Evolutionary conservation across 305 asterid species (phyloP).

Genomic region (Lippia alba): DNA sequence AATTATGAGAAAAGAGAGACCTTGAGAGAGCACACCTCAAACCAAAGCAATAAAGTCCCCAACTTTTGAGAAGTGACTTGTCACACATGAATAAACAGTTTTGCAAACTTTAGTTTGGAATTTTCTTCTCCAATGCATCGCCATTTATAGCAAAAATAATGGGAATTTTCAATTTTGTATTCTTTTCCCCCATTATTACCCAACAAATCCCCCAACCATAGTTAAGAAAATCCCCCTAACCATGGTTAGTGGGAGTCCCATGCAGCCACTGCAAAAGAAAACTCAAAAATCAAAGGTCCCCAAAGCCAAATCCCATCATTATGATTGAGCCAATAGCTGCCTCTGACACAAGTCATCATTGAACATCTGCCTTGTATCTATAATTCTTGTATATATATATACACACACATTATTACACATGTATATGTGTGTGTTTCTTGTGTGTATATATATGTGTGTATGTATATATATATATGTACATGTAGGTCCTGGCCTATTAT

Average conservation of each 20-base stretch:
- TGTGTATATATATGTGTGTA: not conserved
- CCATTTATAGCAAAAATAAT: not conserved
- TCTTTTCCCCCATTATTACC: not conserved
- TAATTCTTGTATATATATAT: slow-evolving; percentile 13
- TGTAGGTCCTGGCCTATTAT: slow-evolving; percentile 49
- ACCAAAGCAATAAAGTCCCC: no score
- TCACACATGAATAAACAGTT: not conserved
- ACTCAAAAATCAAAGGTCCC: slow-evolving; percentile 47
- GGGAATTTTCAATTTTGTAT: not conserved
- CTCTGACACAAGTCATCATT: slow-evolving; percentile 87
- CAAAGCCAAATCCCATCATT: slow-evolving; percentile 66
- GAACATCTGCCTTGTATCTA: slow-evolving; percentile 64
- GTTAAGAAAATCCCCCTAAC: slow-evolving; percentile 22
- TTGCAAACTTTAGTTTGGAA: not conserved
- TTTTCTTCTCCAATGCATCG: not conserved
- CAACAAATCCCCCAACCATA: slow-evolving; percentile 17
- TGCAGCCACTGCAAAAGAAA: slow-evolving; percentile 33
- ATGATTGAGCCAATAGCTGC: slow-evolving; percentile 76
- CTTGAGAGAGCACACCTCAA: no score
- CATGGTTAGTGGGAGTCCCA: slow-evolving; percentile 36
- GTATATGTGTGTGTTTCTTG: no score
- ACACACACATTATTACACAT: slow-evolving; percentile 5
- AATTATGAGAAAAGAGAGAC: no score
- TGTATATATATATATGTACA: not conserved
- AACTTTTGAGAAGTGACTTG: not conserved